Evolutionary conservation across 495 filamentous ascomycete species (phyloP).

Genomic region (Geopyxis carbonaria): DNA sequence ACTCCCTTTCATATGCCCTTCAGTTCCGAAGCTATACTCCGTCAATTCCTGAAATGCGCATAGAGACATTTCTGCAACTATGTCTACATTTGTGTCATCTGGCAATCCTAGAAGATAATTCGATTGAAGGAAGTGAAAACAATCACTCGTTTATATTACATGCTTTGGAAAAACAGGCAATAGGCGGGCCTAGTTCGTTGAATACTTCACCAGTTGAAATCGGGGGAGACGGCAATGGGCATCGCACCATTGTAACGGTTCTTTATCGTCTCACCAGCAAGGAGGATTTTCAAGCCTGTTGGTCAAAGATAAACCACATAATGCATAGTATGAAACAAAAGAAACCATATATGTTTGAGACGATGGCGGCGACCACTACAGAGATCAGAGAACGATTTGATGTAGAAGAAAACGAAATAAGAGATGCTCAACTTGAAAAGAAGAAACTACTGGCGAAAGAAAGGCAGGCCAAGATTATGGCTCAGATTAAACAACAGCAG

Average conservation of each 20-base stretch:
- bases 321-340: slow-evolving; percentile 77
- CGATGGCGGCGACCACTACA: slow-evolving; percentile 31
- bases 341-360: slow-evolving; percentile 48
- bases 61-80: slow-evolving; percentile 84
- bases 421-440: slow-evolving; percentile 46
- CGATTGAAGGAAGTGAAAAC: slow-evolving; percentile 35
- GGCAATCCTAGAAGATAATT: slow-evolving; percentile 63
- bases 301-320: slow-evolving; percentile 69
- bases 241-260: slow-evolving; percentile 51
- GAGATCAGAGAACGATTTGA: slow-evolving; percentile 22
- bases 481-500: slow-evolving; percentile 91
- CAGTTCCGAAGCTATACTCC: slow-evolving; percentile 47
- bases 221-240: slow-evolving; percentile 7
- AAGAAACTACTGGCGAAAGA: slow-evolving; percentile 83
- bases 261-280: slow-evolving; percentile 57
- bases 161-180: slow-evolving; percentile 17
- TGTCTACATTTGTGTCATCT: slow-evolving; percentile 72
- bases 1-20: slow-evolving; percentile 62
- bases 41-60: slow-evolving; percentile 54
- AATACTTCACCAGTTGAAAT: not conserved
- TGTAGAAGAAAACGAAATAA: slow-evolving; percentile 28
- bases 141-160: slow-evolving; percentile 22
- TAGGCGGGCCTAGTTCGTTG: not conserved
- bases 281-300: slow-evolving; percentile 58
- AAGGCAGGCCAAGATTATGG: slow-evolving; percentile 84